Base-by-base conservation (phyloP, 805 yeast species). In the Monosporozyma siamensis region DNA sequence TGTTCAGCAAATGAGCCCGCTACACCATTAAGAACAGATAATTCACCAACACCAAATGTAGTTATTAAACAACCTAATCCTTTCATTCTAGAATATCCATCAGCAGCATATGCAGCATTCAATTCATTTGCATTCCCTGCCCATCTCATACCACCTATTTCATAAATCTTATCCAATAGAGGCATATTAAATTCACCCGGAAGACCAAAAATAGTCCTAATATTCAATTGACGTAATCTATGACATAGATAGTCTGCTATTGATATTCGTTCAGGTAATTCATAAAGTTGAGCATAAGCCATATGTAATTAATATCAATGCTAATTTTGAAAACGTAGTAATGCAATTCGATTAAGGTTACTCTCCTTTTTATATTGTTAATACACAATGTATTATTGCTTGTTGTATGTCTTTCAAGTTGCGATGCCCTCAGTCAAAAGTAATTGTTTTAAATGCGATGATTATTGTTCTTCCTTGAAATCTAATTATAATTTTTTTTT, bases 1-100 rank as follows among this genome's bases (percentile, higher is more conserved):
- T 73, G 79, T 60, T 88, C 96, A 21, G 92, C 82, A 64, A 71
- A 82, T 1, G 95, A 77, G 27, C 95, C 95, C 26, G 86, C 72
- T 32, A 84, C 69, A 31, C 94, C 96, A 61, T 86, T 87, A 48
- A 87, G 54, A 1, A 95, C 95, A 43, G 87, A 78, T 43, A 87
- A 69, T 61, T 87, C 95, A 36, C 96, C 96, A 15, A 89, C 96
- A 27, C 95, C 96, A 61, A 72, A 84, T 4, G 96, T 88, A 0
- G 71, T 66, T 25, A 66, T 50, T 7, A 66, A 44, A 21, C 63
- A 66, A 15, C 67, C 68, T 8, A 67, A 46, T 4, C 58, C 50
- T 44, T 65, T 66, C 39, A 67, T 44, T 48, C 88, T 70, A 15
- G 92, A 76, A 54, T 86, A 89, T 6, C 95, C 97, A 59, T 88